Percentiles rank a stretch among this genome's conserved stretches.
These are phyloP conservation scores for Aspergillus terreus DNA, from an alignment of 2,329 filamentous ascomycete genomes.

Conservation along the genomic window DNA sequence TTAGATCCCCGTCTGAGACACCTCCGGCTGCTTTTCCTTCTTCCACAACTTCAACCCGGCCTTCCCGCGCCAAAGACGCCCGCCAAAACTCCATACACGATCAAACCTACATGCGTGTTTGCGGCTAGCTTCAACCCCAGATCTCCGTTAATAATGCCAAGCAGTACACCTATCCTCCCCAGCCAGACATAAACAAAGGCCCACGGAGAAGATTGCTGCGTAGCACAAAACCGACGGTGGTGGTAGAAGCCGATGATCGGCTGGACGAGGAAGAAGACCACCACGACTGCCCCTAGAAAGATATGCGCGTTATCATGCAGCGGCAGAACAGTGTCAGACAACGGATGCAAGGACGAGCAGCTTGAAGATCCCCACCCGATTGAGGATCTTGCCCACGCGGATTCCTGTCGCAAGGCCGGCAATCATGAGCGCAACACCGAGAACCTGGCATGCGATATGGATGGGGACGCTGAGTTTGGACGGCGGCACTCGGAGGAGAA, in stretches of 20 bases:
- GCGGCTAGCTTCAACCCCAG: slow-evolving; percentile 45
- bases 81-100: slow-evolving; percentile 12
- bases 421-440: slow-evolving; percentile 25
- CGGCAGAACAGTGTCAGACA: neutral
- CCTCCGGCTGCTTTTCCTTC: neutral
- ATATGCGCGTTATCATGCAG: slow-evolving; percentile 24
- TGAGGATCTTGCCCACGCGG: slow-evolving; percentile 23
- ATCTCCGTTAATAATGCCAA: slow-evolving; percentile 52
- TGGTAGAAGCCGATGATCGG: slow-evolving; percentile 26
- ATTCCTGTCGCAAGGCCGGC: slow-evolving; percentile 26
- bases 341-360: neutral
- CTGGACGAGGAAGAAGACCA: slow-evolving; percentile 26
- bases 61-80: slow-evolving; percentile 5
- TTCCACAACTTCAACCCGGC: neutral
- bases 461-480: slow-evolving; percentile 16
- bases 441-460: slow-evolving; percentile 23
- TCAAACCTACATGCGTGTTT: slow-evolving; percentile 18
- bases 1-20: neutral
- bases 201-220: slow-evolving; percentile 5
- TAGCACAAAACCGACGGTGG: slow-evolving; percentile 22
- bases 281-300: slow-evolving; percentile 24
- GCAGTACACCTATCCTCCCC: slow-evolving; percentile 43
- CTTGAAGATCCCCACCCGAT: slow-evolving; percentile 10
- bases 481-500: slow-evolving; percentile 20
- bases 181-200: slow-evolving; percentile 37